These are phyloP conservation scores for Cryptococcus sp. DNA, from an alignment of 1,284 basidiomycete species.

Conservation along the genomic window DNA sequence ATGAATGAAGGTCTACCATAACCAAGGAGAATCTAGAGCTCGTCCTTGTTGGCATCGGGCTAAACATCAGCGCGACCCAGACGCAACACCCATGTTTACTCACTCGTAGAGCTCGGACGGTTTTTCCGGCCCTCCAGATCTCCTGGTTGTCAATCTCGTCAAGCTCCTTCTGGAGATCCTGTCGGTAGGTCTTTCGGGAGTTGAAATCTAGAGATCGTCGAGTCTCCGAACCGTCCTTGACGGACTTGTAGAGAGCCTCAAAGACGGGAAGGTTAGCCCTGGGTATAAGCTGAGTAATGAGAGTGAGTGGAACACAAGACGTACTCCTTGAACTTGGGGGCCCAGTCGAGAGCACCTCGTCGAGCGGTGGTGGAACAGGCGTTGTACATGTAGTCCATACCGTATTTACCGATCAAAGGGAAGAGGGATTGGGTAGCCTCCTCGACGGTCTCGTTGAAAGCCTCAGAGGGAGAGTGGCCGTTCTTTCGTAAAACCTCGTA, in stretches of 20 bases:
- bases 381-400: conserved; percentile 99
- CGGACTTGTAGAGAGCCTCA: conserved; percentile 88
- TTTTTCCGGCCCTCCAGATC: conserved; percentile 90
- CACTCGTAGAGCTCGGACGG: conserved; percentile 49
- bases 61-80: conserved; percentile 5
- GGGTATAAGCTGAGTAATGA: neutral
- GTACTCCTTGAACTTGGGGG: conserved; percentile 80
- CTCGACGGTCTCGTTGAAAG: conserved; percentile 98
- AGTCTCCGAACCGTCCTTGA: conserved; percentile 92
- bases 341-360: conserved; percentile 98
- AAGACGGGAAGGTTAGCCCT: conserved; percentile 90
- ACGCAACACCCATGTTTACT: conserved; percentile 8
- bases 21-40: conserved; percentile 23
- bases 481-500: conserved; percentile 99
- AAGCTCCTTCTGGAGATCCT: conserved; percentile 90
- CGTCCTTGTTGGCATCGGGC: conserved; percentile 44
- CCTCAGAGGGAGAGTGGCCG: conserved; percentile 95
- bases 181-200: conserved; percentile 83
- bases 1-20: too few relatives aligned
- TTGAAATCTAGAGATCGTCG: conserved; percentile 97
- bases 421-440: conserved; percentile 98
- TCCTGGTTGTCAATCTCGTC: conserved; percentile 83
- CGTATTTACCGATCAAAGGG: conserved; percentile 92
- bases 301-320: conserved; percentile 4
- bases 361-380: conserved; percentile 99